Evolutionary conservation across 768 basidiomycete genomes (phyloP).

Genomic region (Xerocomus spinulosus): DNA sequence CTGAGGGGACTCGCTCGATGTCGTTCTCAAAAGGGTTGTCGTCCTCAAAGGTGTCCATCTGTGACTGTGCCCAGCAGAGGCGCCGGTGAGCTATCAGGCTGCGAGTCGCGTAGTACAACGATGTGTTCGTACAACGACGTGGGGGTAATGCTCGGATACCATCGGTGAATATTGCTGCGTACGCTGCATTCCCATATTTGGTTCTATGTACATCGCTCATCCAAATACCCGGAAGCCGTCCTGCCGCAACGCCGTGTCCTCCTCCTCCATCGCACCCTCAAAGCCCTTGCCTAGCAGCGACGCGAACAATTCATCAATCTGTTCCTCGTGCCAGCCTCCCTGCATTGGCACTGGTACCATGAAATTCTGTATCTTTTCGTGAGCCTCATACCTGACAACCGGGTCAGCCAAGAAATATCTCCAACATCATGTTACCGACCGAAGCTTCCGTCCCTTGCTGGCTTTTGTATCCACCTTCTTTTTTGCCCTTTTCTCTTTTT

Average conservation of each 20-base stretch:
- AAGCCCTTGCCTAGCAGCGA: constrained; percentile 79
- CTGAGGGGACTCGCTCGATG: constrained; percentile 31
- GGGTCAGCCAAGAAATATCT: constrained; percentile 1
- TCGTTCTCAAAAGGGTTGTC: constrained; percentile 63
- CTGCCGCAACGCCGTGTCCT: constrained; percentile 30
- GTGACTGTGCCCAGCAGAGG: background rate
- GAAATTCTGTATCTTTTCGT: constrained; percentile 95
- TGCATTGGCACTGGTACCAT: constrained; percentile 78
- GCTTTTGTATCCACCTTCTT: constrained; percentile 94
- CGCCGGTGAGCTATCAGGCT: background rate
- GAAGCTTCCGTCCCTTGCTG: constrained; percentile 90
- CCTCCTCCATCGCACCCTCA: constrained; percentile 33
- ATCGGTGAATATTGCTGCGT: constrained; percentile 3
- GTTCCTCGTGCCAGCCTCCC: constrained; percentile 90
- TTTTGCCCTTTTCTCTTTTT: constrained; percentile 69
- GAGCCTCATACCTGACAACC: constrained; percentile 74
- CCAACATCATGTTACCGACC: constrained; percentile 41
- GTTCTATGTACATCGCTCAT: constrained; percentile 29
- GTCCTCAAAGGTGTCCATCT: constrained; percentile 48
- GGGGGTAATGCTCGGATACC: background rate
- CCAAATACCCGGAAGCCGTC: constrained; percentile 60
- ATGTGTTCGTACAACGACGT: background rate
- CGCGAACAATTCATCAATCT: constrained; percentile 91
- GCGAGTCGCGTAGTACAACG: background rate
- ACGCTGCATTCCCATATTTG: constrained; percentile 24